Percentiles rank a stretch among this genome's conserved stretches.
Conservation (phyloP, 2,329 filamentous ascomycete species). For the Ambrosiella beaveri region DNA sequence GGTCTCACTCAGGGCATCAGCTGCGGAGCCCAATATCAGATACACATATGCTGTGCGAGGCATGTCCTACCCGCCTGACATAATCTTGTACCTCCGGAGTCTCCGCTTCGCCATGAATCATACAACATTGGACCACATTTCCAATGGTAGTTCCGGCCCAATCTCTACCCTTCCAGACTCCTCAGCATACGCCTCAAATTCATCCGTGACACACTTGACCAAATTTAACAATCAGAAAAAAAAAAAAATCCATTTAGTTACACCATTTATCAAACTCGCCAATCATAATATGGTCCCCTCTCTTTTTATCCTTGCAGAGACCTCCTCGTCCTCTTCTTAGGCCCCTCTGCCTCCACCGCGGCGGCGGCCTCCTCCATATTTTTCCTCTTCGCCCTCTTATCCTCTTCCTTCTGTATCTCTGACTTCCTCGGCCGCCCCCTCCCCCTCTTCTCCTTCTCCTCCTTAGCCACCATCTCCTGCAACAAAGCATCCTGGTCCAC, state of each 20-base stretch:
- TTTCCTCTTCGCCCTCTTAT: conserved; percentile 8
- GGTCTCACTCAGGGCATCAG: background rate
- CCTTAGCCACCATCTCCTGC: background rate
- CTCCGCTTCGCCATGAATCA: background rate
- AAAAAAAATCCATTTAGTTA: background rate
- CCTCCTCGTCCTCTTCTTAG: conserved; percentile 6
- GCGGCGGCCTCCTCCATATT: background rate
- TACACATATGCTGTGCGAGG: background rate
- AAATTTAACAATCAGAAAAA: background rate
- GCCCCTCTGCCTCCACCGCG: background rate
- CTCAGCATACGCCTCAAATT: background rate
- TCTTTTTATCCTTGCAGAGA: background rate
- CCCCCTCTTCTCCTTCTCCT: background rate
- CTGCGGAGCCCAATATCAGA: background rate
- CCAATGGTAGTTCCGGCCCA: no score
- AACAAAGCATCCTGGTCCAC: background rate
- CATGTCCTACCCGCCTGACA: background rate
- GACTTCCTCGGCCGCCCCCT: conserved; percentile 4
- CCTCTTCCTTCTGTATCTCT: background rate
- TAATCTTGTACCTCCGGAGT: background rate
- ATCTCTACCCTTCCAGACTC: background rate
- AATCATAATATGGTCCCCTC: background rate
- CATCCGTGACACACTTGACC: background rate
- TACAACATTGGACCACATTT: background rate
- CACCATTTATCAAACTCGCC: background rate